These are phyloP conservation scores for Leptographium procerum DNA, from an alignment of 2,329 filamentous ascomycete species.

Conservation along the genomic window DNA sequence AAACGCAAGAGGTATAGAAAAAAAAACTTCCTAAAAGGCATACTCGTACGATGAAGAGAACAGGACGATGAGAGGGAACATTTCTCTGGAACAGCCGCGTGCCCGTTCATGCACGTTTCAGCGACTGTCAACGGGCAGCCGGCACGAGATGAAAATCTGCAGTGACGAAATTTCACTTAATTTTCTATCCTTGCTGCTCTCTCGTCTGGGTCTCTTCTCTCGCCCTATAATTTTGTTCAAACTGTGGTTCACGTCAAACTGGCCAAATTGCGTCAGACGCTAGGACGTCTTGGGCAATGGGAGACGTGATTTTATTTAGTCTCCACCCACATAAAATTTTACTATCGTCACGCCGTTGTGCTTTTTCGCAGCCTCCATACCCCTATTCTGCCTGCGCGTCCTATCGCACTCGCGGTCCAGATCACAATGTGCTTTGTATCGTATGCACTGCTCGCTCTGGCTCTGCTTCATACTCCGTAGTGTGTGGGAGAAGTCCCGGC, in stretches of 20 bases:
- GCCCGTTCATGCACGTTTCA: background rate
- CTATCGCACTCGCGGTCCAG: no score
- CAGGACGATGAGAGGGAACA: background rate
- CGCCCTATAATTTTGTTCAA: background rate
- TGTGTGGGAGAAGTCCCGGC: background rate
- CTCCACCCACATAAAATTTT: background rate
- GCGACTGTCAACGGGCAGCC: background rate
- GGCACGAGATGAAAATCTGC: background rate
- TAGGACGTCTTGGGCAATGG: constrained; percentile 1
- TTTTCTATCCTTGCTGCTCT: background rate
- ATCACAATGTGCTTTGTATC: background rate
- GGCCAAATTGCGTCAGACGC: constrained; percentile 11
- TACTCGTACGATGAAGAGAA: background rate
- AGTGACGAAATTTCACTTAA: background rate
- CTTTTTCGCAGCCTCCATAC: background rate
- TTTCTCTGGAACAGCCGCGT: background rate
- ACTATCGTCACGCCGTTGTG: background rate
- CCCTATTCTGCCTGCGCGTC: background rate
- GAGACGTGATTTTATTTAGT: background rate
- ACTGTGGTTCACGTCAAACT: background rate
- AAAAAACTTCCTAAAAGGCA: background rate
- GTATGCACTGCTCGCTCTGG: no score
- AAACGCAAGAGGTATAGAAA: constrained; percentile 24
- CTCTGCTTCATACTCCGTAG: background rate
- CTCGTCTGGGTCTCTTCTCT: background rate